Percentiles rank a stretch among this genome's conserved stretches.
These are phyloP conservation scores for Agaricus subrufescens DNA, from an alignment of 768 basidiomycete species.

Conservation along the genomic window DNA sequence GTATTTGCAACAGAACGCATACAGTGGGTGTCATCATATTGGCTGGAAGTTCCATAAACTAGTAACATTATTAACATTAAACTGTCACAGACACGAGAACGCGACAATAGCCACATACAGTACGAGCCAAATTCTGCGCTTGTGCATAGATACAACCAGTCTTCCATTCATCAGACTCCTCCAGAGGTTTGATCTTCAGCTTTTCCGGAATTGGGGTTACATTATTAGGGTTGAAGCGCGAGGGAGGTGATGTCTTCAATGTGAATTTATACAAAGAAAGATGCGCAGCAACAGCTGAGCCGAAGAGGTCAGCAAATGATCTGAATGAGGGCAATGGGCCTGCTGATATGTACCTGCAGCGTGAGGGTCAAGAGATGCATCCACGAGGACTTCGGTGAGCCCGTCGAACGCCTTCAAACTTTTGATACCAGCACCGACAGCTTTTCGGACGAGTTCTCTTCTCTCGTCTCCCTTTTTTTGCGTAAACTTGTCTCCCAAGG, in stretches of 20 bases:
- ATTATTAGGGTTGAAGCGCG: constrained; percentile 58
- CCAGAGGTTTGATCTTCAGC: constrained; percentile 41
- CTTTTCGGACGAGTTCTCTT: constrained; percentile 66
- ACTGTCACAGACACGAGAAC: not conserved
- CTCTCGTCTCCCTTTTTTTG: constrained; percentile 39
- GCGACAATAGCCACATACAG: constrained; percentile 34
- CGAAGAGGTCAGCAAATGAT: not conserved
- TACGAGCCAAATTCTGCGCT: constrained; percentile 77
- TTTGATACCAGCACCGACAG: constrained; percentile 72
- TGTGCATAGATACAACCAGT: constrained; percentile 68
- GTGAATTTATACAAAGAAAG: constrained; percentile 74
- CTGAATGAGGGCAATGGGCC: too few relatives aligned
- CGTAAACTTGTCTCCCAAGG: constrained; percentile 52
- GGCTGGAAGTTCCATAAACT: constrained; percentile 83
- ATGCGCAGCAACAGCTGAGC: constrained; percentile 69
- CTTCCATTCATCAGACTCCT: constrained; percentile 60
- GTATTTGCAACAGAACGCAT: constrained; percentile 13
- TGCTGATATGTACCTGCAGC: constrained; percentile 55
- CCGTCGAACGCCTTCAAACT: constrained; percentile 59
- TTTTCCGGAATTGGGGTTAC: constrained; percentile 47
- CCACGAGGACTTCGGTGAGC: constrained; percentile 56
- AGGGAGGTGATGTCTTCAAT: constrained; percentile 69
- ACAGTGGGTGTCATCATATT: constrained; percentile 86
- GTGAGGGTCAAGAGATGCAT: constrained; percentile 65
- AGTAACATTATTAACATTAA: constrained; percentile 3